These are phyloP conservation scores for Penstemon eatonii DNA, from an alignment of 257 asterid species.

Conservation along the genomic window DNA sequence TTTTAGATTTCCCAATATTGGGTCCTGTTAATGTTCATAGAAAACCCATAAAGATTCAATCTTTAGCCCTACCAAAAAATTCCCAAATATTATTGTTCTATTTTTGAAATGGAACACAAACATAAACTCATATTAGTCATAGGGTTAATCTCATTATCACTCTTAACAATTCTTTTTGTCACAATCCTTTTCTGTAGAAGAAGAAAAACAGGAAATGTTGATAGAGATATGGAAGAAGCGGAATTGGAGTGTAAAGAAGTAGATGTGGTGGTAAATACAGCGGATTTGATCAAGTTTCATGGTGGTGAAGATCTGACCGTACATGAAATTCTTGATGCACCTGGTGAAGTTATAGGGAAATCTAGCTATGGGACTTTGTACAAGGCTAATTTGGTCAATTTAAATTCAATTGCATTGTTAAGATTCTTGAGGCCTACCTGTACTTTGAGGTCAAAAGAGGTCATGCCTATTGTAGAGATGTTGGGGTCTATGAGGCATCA, in stretches of 20 bases:
- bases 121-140: constrained; percentile 47
- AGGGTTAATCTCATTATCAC: constrained; percentile 39
- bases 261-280: constrained; percentile 38
- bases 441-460: constrained; percentile 66
- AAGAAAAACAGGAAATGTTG: constrained; percentile 33
- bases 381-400: constrained; percentile 55
- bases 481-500: constrained; percentile 77
- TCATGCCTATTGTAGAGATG: constrained; percentile 57
- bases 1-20: constrained; percentile 30
- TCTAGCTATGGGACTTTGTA: constrained; percentile 63
- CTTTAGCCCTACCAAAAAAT: constrained; percentile 31
- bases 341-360: constrained; percentile 69
- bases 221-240: constrained; percentile 50
- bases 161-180: constrained; percentile 35
- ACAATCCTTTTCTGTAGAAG: constrained; percentile 40
- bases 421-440: constrained; percentile 93
- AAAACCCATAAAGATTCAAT: constrained; percentile 41
- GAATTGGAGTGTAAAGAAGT: constrained; percentile 45
- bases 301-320: constrained; percentile 56
- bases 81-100: constrained; percentile 12
- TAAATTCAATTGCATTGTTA: constrained; percentile 58
- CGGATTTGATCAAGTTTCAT: constrained; percentile 54
- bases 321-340: constrained; percentile 58
- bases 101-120: constrained; percentile 54
- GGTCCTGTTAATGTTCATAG: constrained; percentile 25